phyloP scores from a whole-genome alignment of 78 protist genomes.

The Chrysochromulina parva region DNA sequence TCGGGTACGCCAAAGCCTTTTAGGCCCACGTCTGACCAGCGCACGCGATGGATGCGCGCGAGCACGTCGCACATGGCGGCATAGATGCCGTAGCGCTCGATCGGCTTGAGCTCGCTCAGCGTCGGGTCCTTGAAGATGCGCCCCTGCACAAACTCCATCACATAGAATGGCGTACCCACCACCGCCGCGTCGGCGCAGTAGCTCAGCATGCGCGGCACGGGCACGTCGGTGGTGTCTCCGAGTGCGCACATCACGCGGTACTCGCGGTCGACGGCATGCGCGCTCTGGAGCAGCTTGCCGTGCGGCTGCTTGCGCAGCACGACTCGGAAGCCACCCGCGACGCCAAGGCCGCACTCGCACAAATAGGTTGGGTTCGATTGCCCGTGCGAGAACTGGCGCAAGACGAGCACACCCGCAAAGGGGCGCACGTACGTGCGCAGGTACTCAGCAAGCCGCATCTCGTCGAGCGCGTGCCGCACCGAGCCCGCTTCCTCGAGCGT shows the following conservation, averaged over 20 bases:
- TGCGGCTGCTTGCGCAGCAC: conserved; percentile 70
- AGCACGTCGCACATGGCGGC: background rate
- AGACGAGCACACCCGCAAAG: background rate
- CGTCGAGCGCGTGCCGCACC: too few species aligned
- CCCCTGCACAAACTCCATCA: conserved; percentile 58
- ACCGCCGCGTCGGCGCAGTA: conserved; percentile 51
- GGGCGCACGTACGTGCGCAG: too few species aligned
- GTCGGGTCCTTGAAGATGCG: conserved; percentile 40
- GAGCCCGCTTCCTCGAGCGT: too few species aligned
- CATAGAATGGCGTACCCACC: conserved; percentile 62
- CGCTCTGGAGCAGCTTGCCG: conserved; percentile 62
- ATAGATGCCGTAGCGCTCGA: background rate
- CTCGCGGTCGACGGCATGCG: conserved; percentile 70
- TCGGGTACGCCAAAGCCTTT: background rate
- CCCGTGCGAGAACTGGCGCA: conserved; percentile 40
- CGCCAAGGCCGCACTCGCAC: background rate
- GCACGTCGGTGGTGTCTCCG: conserved; percentile 25
- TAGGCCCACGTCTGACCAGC: background rate
- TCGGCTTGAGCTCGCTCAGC: background rate
- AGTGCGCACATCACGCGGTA: conserved; percentile 36
- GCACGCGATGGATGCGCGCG: conserved; percentile 5
- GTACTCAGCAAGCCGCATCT: too few species aligned
- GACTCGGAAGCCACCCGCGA: background rate
- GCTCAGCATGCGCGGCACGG: conserved; percentile 45
- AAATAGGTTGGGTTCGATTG: conserved; percentile 69